These are phyloP conservation scores for Pichia paraexigua DNA, from an alignment of 805 yeast genomes.

Conservation along the genomic window DNA sequence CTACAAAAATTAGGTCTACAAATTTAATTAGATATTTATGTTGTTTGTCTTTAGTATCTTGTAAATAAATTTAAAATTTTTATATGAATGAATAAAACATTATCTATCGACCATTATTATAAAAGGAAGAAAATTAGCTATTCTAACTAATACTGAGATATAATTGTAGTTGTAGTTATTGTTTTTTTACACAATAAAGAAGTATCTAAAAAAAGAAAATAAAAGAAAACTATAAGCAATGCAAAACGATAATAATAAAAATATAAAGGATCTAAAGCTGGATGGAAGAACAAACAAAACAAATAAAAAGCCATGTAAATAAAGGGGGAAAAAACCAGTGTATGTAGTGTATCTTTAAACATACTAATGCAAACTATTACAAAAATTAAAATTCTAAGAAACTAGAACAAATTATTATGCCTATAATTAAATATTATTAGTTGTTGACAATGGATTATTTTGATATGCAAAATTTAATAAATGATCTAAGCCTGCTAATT, in stretches of 20 bases:
- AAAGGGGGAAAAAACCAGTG: neutral
- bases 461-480: slow-evolving; percentile 26
- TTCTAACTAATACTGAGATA: neutral
- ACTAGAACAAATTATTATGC: neutral
- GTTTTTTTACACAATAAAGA: neutral
- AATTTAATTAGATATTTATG: slow-evolving; percentile 6
- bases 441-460: slow-evolving; percentile 22
- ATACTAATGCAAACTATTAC: neutral
- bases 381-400: neutral
- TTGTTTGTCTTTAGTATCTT: neutral
- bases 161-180: neutral
- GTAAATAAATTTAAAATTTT: slow-evolving; percentile 1
- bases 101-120: neutral
- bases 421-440: slow-evolving; percentile 16
- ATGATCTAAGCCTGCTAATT: slow-evolving; percentile 22
- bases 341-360: neutral
- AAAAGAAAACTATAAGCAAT: neutral
- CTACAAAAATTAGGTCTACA: slow-evolving; percentile 20
- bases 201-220: neutral
- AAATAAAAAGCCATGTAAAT: neutral
- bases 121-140: too few relatives aligned
- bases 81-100: neutral
- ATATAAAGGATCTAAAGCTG: neutral
- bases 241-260: neutral
- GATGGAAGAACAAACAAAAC: neutral